Percentiles rank a stretch among this genome's conserved stretches.
Conservation (phyloP, 495 filamentous ascomycete genomes). For the Entonaema liquescens region DNA sequence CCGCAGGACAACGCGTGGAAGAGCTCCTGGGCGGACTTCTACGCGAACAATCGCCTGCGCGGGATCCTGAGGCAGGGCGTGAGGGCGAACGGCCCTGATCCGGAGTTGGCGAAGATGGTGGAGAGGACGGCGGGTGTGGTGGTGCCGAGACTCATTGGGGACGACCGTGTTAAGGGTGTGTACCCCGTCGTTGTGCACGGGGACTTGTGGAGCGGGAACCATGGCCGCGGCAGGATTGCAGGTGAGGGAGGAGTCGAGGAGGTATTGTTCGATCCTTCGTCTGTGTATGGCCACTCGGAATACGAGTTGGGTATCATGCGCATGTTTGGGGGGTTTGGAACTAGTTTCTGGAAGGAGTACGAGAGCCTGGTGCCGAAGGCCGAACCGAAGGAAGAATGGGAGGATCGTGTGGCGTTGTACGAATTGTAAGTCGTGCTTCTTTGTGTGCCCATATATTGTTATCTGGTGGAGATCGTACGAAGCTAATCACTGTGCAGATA, state of each 20-base stretch:
- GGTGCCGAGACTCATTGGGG: slow-evolving; percentile 76
- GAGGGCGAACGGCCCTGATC: slow-evolving; percentile 69
- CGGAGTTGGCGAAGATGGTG: slow-evolving; percentile 60
- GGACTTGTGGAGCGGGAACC: slow-evolving; percentile 91
- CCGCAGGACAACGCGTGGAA: slow-evolving; percentile 77
- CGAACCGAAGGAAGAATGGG: slow-evolving; percentile 84
- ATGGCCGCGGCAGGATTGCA: slow-evolving; percentile 70
- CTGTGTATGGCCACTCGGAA: slow-evolving; percentile 85
- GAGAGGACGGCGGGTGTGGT: slow-evolving; percentile 68
- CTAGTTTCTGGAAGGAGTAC: slow-evolving; percentile 77
- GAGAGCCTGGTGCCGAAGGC: slow-evolving; percentile 75
- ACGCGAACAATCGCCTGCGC: slow-evolving; percentile 74
- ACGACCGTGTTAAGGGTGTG: slow-evolving; percentile 68
- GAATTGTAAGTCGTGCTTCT: slow-evolving; percentile 69
- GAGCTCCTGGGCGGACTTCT: slow-evolving; percentile 83
- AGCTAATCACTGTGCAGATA: slow-evolving; percentile 61
- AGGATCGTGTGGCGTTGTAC: slow-evolving; percentile 81
- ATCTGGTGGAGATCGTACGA: background rate
- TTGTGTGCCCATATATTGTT: background rate
- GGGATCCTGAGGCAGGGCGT: slow-evolving; percentile 68
- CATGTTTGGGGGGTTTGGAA: slow-evolving; percentile 93
- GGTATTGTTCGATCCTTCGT: slow-evolving; percentile 83
- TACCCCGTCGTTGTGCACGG: slow-evolving; percentile 85
- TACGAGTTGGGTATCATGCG: slow-evolving; percentile 93
- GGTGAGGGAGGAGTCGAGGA: slow-evolving; percentile 69